A percentile compares a stretch with the other conserved stretches of the same genome.
Conservation (phyloP, 768 basidiomycete species). For the Candolleomyces aberdarensis region DNA sequence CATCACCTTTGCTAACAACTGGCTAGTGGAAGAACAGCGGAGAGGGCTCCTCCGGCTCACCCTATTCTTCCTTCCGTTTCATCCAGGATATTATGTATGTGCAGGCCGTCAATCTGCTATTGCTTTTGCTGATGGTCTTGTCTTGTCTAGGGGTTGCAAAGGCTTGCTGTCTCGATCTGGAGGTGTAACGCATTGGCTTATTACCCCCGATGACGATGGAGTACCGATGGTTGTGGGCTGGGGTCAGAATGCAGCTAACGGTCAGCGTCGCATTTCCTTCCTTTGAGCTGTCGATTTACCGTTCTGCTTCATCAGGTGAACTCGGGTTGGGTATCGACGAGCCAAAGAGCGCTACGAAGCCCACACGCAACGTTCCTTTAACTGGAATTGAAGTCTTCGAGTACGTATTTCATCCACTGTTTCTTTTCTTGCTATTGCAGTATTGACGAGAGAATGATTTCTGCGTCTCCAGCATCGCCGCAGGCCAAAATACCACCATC, state of each 20-base stretch:
- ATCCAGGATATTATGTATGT: constrained; percentile 83
- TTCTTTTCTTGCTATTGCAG: no score
- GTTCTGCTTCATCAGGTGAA: constrained; percentile 46
- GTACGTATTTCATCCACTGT: constrained; percentile 34
- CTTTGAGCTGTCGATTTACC: not conserved
- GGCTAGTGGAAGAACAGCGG: constrained; percentile 90
- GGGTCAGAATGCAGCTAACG: constrained; percentile 86
- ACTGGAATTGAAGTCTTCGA: constrained; percentile 76
- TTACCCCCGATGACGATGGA: constrained; percentile 72
- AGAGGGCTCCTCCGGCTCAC: constrained; percentile 89
- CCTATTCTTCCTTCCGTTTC: constrained; percentile 82
- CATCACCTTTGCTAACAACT: not conserved
- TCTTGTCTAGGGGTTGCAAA: constrained; percentile 66
- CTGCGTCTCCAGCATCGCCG: constrained; percentile 56
- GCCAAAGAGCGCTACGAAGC: constrained; percentile 86
- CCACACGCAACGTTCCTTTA: constrained; percentile 66
- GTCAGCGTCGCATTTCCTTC: constrained; percentile 29
- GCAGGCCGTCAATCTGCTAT: not conserved
- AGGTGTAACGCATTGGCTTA: constrained; percentile 86
- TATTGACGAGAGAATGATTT: no score
- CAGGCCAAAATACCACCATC: constrained; percentile 83
- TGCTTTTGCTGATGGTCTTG: constrained; percentile 4
- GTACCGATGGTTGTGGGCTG: constrained; percentile 81
- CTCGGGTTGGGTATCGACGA: constrained; percentile 78
- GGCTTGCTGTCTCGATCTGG: constrained; percentile 67